phyloP scores from a whole-genome alignment of 345 rosid species.

The Gossypium longicalyx region DNA sequence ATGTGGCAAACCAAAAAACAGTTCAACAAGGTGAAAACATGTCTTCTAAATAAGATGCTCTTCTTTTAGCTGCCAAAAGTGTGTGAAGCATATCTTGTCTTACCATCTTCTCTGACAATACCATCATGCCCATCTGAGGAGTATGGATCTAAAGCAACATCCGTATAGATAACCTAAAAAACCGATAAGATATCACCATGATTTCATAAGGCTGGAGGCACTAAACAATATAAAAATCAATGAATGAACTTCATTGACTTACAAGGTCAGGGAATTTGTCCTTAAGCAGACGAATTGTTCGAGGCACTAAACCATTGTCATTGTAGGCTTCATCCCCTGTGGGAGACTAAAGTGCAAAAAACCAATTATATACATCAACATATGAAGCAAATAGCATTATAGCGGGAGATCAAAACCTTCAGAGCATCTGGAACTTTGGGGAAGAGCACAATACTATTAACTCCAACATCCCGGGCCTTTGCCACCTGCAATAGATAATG shows the following conservation, averaged over 20 bases:
- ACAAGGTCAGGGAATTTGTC: slow-evolving; percentile 85
- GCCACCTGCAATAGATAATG: slow-evolving; percentile 53
- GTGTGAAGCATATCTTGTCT: slow-evolving; percentile 12
- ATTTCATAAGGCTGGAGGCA: background rate
- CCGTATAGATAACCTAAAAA: slow-evolving; percentile 77
- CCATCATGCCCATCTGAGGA: slow-evolving; percentile 94
- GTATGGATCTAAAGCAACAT: slow-evolving; percentile 88
- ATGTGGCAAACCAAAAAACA: background rate
- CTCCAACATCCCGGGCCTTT: slow-evolving; percentile 93
- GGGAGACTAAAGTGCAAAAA: slow-evolving; percentile 43
- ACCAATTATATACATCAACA: slow-evolving; percentile 8
- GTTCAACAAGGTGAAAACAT: background rate
- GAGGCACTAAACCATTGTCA: slow-evolving; percentile 84
- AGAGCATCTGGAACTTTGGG: slow-evolving; percentile 96
- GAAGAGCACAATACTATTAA: slow-evolving; percentile 74
- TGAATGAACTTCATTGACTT: slow-evolving; percentile 23
- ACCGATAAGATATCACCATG: background rate
- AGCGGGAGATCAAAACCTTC: slow-evolving; percentile 50
- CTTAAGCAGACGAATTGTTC: slow-evolving; percentile 70
- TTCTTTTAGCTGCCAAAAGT: background rate
- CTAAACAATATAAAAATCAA: background rate
- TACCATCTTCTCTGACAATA: slow-evolving; percentile 85
- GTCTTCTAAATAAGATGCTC: background rate
- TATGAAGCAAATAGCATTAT: slow-evolving; percentile 6
- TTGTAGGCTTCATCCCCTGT: slow-evolving; percentile 91